Base-by-base conservation (phyloP, 2,329 filamentous ascomycete species). In the Coniochaeta hoffmannii region DNA sequence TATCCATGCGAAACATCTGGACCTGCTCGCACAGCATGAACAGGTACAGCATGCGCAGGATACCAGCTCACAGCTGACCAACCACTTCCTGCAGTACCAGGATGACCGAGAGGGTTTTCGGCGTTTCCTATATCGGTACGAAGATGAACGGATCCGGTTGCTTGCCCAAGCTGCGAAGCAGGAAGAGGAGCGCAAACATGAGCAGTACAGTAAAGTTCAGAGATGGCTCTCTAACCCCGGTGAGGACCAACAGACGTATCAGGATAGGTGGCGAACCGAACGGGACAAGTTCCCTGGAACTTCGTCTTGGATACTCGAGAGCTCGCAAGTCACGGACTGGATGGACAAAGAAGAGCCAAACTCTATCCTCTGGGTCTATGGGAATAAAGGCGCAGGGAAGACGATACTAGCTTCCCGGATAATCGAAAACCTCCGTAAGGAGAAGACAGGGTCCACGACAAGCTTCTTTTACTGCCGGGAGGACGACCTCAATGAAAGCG, bases 401-500 rank as follows among this genome's bases (percentile, higher is more conserved):
- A 71, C 72, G 0, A 60, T 75, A 8, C 64, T 77, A 17, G 65
- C 73, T 1, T 75, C 74, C 0, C 54, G 65, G 1, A 62, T 75
- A 15, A 59, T 76, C 5, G 66, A 75, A 30, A 56, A 68, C 22
- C 28, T 50, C 7, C 65, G 65, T 46, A 44, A 35, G 4, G 28
- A 61, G 19, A 50, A 56, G 19, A 19, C 49, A 10, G 55, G 49
- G 1, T 53, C 22, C 8, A 63, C 64, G 35, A 67, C 68, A 2
- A 63, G 64, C 38, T 76, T 68, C 57, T 76, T 74, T 58, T 76
- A 76, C 60, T 76, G 69, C 59, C 69, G 65, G n/a, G 63, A 70
- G 41, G 61, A 59, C 7, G 66, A 71, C 36, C 17, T 41, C 2
- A 57, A 62, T n/a, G 41, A 28, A 6, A 61, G 61, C 30, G 61